phyloP scores from a whole-genome alignment of 768 basidiomycete genomes.

The Suillus subluteus region DNA sequence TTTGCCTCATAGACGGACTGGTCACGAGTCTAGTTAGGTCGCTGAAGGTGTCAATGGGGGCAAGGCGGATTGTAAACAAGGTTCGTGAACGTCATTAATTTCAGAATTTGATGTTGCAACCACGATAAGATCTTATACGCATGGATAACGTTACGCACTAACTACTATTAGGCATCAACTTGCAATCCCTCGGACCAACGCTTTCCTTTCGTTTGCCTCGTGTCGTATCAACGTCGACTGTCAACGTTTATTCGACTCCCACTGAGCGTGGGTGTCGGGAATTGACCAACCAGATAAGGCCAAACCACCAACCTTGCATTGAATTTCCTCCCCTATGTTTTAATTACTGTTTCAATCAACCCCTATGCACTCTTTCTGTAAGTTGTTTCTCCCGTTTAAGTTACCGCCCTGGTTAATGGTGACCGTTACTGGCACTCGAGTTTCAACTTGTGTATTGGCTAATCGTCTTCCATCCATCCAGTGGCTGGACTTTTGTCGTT shows the following conservation, averaged over 20 bases:
- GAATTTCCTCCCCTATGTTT: neutral
- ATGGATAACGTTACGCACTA: neutral
- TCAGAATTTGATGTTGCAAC: no score
- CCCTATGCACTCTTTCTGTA: slow-evolving; percentile 37
- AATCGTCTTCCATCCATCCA: slow-evolving; percentile 30
- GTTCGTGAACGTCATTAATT: neutral
- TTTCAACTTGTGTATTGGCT: neutral
- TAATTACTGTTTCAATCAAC: neutral
- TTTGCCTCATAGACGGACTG: no score
- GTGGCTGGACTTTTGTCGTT: slow-evolving; percentile 70
- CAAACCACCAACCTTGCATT: neutral
- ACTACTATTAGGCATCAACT: no score
- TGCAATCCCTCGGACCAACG: no score
- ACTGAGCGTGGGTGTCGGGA: no score
- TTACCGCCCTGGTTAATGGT: slow-evolving; percentile 40
- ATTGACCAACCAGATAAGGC: no score
- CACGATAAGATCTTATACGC: neutral
- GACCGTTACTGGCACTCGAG: slow-evolving; percentile 25
- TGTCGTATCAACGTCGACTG: neutral
- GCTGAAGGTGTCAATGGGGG: neutral
- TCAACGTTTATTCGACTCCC: no score
- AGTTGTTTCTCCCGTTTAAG: slow-evolving; percentile 32
- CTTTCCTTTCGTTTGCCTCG: neutral
- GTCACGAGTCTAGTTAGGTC: neutral
- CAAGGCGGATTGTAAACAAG: neutral